Percentiles rank a stretch among this genome's conserved stretches.
Conservation (phyloP, 169 alveolate genomes). For the Eimeria sp. region DNA sequence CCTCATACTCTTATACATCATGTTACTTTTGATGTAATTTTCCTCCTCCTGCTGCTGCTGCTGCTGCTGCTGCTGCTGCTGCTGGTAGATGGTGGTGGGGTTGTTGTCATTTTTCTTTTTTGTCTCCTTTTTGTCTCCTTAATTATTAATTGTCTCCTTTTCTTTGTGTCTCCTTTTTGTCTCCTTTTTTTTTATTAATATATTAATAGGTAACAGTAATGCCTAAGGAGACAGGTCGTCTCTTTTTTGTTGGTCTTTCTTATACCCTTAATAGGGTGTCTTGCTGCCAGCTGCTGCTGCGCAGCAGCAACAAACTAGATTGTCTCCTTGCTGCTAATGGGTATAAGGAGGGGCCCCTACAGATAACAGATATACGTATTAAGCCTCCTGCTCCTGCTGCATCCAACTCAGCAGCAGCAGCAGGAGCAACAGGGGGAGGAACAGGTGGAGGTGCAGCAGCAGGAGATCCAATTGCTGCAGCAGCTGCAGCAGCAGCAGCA, state of each 20-base stretch:
- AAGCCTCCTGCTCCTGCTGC: no score
- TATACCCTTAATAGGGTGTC: conserved; percentile 56
- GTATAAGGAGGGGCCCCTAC: not conserved
- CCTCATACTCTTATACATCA: not conserved
- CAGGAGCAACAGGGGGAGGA: no score
- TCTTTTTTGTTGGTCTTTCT: conserved; percentile 61
- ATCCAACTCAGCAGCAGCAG: no score
- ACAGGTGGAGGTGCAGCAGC: no score
- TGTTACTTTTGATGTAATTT: not conserved
- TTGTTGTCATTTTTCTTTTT: not conserved
- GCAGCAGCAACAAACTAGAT: conserved; percentile 24
- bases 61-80: no score
- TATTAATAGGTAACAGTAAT: conserved; percentile 45
- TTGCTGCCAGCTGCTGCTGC: conserved; percentile 66
- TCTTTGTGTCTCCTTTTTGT: not conserved
- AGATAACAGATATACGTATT: not conserved
- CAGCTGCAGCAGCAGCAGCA: conserved; percentile 1
- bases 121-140: not conserved
- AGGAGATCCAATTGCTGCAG: no score
- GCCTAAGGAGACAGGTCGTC: conserved; percentile 74
- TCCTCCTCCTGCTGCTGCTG: not conserved
- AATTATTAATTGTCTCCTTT: not conserved
- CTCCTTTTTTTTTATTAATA: not conserved
- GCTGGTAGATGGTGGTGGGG: no score
- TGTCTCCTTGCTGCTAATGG: not conserved